phyloP scores from a whole-genome alignment of 306 rosid genomes.

The Senna tora region DNA sequence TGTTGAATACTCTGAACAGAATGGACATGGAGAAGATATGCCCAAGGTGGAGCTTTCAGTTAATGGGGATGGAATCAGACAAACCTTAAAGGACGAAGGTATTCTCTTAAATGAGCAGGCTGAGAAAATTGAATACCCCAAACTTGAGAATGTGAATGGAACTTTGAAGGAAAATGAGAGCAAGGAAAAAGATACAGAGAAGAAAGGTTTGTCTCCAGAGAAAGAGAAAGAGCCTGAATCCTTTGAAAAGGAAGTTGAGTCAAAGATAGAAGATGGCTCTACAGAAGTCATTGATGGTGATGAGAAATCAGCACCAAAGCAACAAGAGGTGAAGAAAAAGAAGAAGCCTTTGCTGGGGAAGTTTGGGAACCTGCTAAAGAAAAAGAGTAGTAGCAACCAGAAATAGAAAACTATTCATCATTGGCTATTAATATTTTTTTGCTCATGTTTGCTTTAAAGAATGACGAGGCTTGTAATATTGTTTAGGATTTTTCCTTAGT shows the following conservation, averaged over 20 bases:
- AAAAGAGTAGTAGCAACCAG: slow-evolving; percentile 69
- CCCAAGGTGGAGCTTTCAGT: slow-evolving; percentile 52
- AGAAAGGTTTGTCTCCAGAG: slow-evolving; percentile 84
- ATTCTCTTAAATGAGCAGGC: slow-evolving; percentile 44
- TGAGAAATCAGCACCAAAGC: slow-evolving; percentile 65
- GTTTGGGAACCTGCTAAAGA: slow-evolving; percentile 88
- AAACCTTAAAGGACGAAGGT: slow-evolving; percentile 46
- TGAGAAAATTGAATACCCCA: slow-evolving; percentile 44
- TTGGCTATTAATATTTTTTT: slow-evolving; percentile 48
- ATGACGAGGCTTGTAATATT: slow-evolving; percentile 67
- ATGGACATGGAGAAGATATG: slow-evolving; percentile 71
- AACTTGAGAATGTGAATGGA: slow-evolving; percentile 50
- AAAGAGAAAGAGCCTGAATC: slow-evolving; percentile 70
- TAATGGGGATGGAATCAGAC: slow-evolving; percentile 48
- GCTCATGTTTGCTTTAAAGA: slow-evolving; percentile 55
- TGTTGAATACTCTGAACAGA: slow-evolving; percentile 88
- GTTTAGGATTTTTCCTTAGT: slow-evolving; percentile 44
- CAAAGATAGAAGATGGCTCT: slow-evolving; percentile 39
- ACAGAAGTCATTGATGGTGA: slow-evolving; percentile 37
- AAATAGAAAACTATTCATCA: slow-evolving; percentile 52
- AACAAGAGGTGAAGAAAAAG: slow-evolving; percentile 71
- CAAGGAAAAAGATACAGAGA: slow-evolving; percentile 69
- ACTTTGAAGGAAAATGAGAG: slow-evolving; percentile 51
- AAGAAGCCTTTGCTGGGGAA: slow-evolving; percentile 83
- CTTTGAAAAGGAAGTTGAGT: slow-evolving; percentile 69